Evolutionary conservation across 2,329 filamentous ascomycete genomes (phyloP), one percentile per base, ranked within the genome.

Genomic region (Periconia digitata): DNA sequence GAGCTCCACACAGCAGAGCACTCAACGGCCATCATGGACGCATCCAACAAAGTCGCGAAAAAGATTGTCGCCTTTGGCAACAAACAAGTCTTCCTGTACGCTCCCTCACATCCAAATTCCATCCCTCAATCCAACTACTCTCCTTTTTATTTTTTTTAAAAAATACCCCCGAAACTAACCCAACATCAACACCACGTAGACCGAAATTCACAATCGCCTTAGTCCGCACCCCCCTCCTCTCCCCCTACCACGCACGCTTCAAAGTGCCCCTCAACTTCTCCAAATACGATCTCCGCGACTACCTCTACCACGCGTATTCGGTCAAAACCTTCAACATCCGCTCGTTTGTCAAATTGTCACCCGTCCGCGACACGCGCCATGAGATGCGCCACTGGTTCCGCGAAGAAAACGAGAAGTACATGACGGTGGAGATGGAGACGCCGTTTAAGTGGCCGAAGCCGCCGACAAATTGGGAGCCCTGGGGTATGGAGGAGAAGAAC

Each of bases 221-320:
- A 64, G 78, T 95, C 62, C 87, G 85, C 59, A 87, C 85, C 49
- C 83, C 84, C 23, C 79, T 82, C 58, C 82, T 89, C 45, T 86
- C 89, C 7, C 85, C 92, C 17, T 87, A 85, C 55, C 90, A 89
- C 70, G 94, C 92, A 55, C 87, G 85, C 63, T 99, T 99, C 83
- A 81, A 86, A 64, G 92, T 96, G 24, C 94, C 94, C 10, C 81
- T 97, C 61, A 85, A 83, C 62, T 91, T 96, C 79, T 95, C 90
- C 79, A 99, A 99, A 76, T 86, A 97, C 73, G 94, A 99, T 72
- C 77, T 99, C 36, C 89, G 91, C 72, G 92, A 96, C 77, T 99
- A 97, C 77, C 86, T 99, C 53, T 89, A 84, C 76, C 85, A 95
- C 72, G 82, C 83, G 37, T 99, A 99, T 79, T 80, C 82, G 51